These are phyloP conservation scores for sweet orange (Citrus sinensis) DNA, from an alignment of 345 rosid species.

Conservation along the genomic window DNA sequence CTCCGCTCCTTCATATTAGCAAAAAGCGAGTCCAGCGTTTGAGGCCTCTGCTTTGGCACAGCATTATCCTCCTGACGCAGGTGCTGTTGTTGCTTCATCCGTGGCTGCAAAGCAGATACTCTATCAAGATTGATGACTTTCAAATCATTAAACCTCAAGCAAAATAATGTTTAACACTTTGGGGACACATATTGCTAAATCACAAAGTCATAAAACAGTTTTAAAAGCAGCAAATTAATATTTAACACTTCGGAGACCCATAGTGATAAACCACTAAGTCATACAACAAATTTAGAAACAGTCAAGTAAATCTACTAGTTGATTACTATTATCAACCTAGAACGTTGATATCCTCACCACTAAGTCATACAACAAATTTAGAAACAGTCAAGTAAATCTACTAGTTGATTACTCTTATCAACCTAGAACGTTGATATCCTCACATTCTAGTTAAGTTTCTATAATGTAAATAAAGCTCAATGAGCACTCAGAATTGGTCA, in stretches of 20 bases:
- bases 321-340: not conserved
- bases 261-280: not conserved
- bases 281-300: not conserved
- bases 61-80: constrained; percentile 30
- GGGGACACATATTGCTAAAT: too few relatives aligned
- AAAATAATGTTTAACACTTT: not conserved
- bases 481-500: not conserved
- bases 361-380: too few relatives aligned
- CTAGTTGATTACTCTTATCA: not conserved
- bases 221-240: too few relatives aligned
- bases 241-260: too few relatives aligned
- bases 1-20: constrained; percentile 86
- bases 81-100: constrained; percentile 26
- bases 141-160: not conserved
- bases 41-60: constrained; percentile 49
- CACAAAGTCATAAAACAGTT: too few relatives aligned
- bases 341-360: not conserved
- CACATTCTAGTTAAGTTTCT: not conserved
- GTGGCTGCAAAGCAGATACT: not conserved
- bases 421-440: not conserved
- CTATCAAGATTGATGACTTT: not conserved
- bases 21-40: constrained; percentile 77
- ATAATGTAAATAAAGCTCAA: not conserved
- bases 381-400: not conserved
- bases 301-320: not conserved